Evolutionary conservation across 2,329 filamentous ascomycete genomes (phyloP).

Genomic region (Aulographum hederae): DNA sequence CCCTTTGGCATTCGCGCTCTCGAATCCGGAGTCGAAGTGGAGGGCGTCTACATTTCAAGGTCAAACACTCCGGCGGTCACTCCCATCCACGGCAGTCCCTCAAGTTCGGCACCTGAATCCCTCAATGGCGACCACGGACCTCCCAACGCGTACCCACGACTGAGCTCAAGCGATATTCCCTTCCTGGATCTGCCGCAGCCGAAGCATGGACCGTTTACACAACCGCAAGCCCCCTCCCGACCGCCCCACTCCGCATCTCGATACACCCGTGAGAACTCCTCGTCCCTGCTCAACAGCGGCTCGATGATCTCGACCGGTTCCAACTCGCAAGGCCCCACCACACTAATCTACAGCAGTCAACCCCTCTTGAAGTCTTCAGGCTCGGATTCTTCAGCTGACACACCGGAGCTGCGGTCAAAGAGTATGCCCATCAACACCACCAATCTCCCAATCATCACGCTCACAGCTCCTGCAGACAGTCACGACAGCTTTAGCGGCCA

Average conservation of each 20-base stretch:
- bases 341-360: no score
- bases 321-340: slow-evolving; percentile 10
- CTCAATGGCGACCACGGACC: no score
- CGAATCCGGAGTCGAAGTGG: slow-evolving; percentile 64
- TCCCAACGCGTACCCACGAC: slow-evolving; percentile 7
- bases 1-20: slow-evolving; percentile 79
- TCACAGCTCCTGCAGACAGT: background rate
- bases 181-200: background rate
- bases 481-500: no score
- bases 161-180: background rate
- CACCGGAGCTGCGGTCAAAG: no score
- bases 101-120: slow-evolving; percentile 15
- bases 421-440: no score
- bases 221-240: no score
- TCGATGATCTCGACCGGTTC: slow-evolving; percentile 1
- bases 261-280: no score
- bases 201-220: background rate
- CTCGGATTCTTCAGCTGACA: no score
- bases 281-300: no score
- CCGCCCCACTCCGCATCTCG: no score
- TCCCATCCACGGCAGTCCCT: no score
- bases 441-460: background rate
- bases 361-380: no score
- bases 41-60: slow-evolving; percentile 48
- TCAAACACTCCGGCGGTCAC: slow-evolving; percentile 24